phyloP scores from a whole-genome alignment of 371 early-diverging fungal species.

The Zychaea mexicana region DNA sequence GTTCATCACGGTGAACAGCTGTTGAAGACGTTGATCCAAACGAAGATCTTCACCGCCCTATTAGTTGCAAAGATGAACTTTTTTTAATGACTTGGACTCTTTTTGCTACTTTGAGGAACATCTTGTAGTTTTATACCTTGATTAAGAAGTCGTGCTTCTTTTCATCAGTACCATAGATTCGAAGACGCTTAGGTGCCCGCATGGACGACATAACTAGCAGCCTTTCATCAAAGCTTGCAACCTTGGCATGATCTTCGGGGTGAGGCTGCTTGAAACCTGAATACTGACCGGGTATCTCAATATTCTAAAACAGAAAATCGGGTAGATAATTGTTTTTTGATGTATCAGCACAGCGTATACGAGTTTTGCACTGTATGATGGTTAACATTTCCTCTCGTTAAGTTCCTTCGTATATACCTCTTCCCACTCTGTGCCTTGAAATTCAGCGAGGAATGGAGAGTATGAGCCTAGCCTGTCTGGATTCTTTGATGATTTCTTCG shows the following conservation, averaged over 20 bases:
- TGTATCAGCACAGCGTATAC: too few species aligned
- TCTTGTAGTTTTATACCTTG: constrained; percentile 43
- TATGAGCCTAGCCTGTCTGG: constrained; percentile 48
- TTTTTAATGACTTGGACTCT: background rate
- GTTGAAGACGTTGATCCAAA: constrained; percentile 79
- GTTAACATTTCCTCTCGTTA: background rate
- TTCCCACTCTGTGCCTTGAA: constrained; percentile 37
- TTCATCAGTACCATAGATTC: constrained; percentile 75
- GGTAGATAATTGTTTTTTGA: too few species aligned
- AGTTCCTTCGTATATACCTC: constrained; percentile 31
- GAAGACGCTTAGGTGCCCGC: constrained; percentile 72
- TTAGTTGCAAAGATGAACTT: background rate
- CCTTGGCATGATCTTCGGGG: constrained; percentile 54
- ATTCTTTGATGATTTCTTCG: background rate
- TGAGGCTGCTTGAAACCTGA: constrained; percentile 49
- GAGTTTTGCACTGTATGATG: background rate
- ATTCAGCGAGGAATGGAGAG: constrained; percentile 69
- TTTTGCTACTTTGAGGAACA: background rate
- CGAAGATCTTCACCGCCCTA: constrained; percentile 85
- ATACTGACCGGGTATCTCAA: constrained; percentile 84
- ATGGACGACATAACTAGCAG: constrained; percentile 72
- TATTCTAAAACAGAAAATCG: constrained; percentile 22
- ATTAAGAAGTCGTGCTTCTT: constrained; percentile 71
- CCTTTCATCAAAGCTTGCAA: constrained; percentile 62
- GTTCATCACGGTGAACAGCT: constrained; percentile 78